Percentiles rank a stretch among this genome's conserved stretches.
Evolutionary conservation across 441 rosid species (phyloP).

Genomic region (Arabidopsis lyrata): DNA sequence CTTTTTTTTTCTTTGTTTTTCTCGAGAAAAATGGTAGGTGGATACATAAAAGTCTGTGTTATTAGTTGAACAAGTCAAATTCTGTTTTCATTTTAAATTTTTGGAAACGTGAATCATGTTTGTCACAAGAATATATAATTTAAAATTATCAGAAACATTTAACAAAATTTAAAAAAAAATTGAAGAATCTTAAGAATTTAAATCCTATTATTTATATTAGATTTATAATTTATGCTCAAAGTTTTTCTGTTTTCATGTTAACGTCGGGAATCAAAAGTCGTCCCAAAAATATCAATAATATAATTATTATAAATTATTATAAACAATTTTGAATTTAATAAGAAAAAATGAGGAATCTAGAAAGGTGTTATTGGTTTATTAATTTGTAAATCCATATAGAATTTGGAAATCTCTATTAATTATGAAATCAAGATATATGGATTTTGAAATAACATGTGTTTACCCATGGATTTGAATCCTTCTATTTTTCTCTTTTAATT

Average conservation of each 20-base stretch:
- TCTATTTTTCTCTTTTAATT: no score
- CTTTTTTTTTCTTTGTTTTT: not conserved
- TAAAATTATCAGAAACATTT: not conserved
- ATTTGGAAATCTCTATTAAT: no score
- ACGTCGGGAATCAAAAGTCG: not conserved
- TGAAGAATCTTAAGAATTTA: no score
- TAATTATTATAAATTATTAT: not conserved
- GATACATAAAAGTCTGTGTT: not conserved
- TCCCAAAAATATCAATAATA: not conserved
- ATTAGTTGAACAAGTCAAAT: not conserved
- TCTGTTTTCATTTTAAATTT: not conserved
- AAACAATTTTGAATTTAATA: not conserved
- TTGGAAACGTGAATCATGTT: not conserved
- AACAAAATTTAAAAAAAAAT: no score
- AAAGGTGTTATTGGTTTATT: no score
- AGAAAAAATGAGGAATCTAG: not conserved
- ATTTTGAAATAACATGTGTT: no score
- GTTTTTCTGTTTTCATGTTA: not conserved
- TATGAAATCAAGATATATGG: no score
- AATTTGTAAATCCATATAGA: no score
- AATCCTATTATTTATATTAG: no score
- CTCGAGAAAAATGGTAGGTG: not conserved
- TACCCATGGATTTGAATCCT: no score
- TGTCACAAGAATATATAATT: not conserved
- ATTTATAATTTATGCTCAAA: not conserved